Evolutionary conservation across 2,329 filamentous ascomycete species (phyloP), one percentile per base, ranked within the genome.

Genomic region (Xylariaceae sp.): DNA sequence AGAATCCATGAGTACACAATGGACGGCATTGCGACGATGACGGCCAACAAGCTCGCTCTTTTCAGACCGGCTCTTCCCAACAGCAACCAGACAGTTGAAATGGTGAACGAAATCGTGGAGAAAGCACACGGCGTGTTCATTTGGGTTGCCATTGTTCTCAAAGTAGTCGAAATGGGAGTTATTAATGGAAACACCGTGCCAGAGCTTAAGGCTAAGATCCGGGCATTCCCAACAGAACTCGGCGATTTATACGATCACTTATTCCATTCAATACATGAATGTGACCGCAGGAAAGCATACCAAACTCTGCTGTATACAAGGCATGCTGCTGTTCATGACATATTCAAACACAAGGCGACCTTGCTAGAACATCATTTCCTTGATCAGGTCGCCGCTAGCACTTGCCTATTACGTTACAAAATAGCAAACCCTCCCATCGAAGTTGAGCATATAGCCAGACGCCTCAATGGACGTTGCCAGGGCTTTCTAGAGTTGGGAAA

Each of bases 91-190:
- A 10, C 31, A 28, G 40, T 38, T 22, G 40, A 16, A 13, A 53
- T 63, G 6, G 34, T 55, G 2, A 1, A 44, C 1, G 16, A 18
- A 9, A 54, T 63, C 9, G 31, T 50, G 2, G 2, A 40, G 2
- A 48, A 48, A 45, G 55, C 60, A 1, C 51, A 56, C 5, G 60
- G 60, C 6, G 59, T 63, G 2, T 63, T 63, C 42, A 45, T 63
- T 19, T 63, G 60, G 60, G 60, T 61, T 33, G 48, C 55, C 1
- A 47, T 60, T 14, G 52, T 63, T 31, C 48, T 59, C 42, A 42
- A 46, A 19, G 40, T 45, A 6, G 14, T 61, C 10, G 47, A 59
- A 33, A 47, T 53, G 6, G 59, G 55, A 10, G 10, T 61, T 2
- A 45, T 49, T 2, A 53, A 54, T 7, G 59, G 54, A 2, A 53